Percentiles rank a stretch among this genome's conserved stretches.
These are phyloP conservation scores for Sclerotinia minor DNA, from an alignment of 2,329 filamentous ascomycete genomes.

Conservation along the genomic window DNA sequence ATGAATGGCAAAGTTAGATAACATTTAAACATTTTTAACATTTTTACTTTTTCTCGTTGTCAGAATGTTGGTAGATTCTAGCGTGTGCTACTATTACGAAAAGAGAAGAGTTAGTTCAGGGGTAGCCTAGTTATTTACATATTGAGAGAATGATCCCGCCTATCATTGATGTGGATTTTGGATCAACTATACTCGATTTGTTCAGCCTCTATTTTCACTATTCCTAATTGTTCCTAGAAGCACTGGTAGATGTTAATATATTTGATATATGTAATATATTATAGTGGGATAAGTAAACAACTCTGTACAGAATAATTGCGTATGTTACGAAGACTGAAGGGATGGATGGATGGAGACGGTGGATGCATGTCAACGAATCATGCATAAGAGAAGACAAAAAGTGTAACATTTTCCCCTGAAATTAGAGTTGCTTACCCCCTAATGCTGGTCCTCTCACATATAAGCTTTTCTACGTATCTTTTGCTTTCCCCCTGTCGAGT, in stretches of 20 bases:
- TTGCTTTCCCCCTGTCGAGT: not conserved
- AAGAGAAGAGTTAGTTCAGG: constrained; percentile 4
- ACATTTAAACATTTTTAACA: too few relatives aligned
- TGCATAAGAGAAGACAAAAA: not conserved
- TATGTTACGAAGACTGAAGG: not conserved
- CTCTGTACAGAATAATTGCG: too few relatives aligned
- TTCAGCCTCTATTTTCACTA: not conserved
- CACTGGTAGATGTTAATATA: too few relatives aligned
- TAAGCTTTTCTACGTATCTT: too few relatives aligned
- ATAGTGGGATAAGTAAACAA: too few relatives aligned
- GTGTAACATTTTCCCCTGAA: constrained; percentile 17
- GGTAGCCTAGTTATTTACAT: not conserved
- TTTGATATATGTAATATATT: not conserved
- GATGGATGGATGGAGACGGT: not conserved
- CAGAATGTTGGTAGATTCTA: not conserved
- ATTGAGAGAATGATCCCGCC: not conserved
- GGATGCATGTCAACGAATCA: not conserved
- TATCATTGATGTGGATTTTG: not conserved
- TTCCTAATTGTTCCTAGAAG: constrained; percentile 4
- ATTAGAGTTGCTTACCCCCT: not conserved
- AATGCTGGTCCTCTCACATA: not conserved
- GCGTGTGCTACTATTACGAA: not conserved
- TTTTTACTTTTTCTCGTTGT: too few relatives aligned
- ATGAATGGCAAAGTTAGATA: too few relatives aligned
- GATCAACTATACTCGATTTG: not conserved